Percentiles rank a stretch among this genome's conserved stretches.
phyloP scores from a whole-genome alignment of 345 rosid species.

The Excoecaria cochinchinensis region DNA sequence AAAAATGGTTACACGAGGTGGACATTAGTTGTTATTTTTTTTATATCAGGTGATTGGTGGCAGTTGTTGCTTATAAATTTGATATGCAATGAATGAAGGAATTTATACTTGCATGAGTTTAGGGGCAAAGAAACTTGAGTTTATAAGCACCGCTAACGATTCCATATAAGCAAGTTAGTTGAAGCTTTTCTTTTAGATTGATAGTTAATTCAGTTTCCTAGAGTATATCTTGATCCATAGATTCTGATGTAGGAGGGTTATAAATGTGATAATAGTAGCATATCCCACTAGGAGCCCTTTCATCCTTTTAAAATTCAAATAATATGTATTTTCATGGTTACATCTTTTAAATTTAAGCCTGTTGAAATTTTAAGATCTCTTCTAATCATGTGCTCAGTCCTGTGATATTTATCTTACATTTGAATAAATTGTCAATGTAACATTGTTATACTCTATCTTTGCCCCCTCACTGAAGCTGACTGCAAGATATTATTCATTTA shows the following conservation, averaged over 20 bases:
- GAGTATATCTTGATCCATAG: background rate
- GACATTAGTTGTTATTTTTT: background rate
- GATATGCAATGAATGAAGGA: background rate
- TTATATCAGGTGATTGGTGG: background rate
- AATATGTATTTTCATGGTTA: background rate
- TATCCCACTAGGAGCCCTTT: background rate
- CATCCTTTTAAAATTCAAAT: background rate
- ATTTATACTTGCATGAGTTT: background rate
- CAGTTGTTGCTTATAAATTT: background rate
- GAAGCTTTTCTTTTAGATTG: background rate
- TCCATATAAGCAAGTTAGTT: background rate
- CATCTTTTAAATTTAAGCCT: background rate
- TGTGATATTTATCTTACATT: background rate
- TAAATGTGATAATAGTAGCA: background rate
- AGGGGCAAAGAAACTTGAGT: background rate
- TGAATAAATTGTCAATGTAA: background rate
- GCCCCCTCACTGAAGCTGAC: background rate
- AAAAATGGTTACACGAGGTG: background rate
- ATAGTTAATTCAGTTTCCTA: background rate
- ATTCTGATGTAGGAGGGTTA: background rate
- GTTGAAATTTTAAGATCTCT: background rate
- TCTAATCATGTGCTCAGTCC: background rate
- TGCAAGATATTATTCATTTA: background rate
- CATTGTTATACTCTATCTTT: background rate
- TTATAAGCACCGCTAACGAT: background rate